Evolutionary conservation across 2,329 filamentous ascomycete species (phyloP), one percentile per base, ranked within the genome.

Genomic region (Alternaria consortialis): DNA sequence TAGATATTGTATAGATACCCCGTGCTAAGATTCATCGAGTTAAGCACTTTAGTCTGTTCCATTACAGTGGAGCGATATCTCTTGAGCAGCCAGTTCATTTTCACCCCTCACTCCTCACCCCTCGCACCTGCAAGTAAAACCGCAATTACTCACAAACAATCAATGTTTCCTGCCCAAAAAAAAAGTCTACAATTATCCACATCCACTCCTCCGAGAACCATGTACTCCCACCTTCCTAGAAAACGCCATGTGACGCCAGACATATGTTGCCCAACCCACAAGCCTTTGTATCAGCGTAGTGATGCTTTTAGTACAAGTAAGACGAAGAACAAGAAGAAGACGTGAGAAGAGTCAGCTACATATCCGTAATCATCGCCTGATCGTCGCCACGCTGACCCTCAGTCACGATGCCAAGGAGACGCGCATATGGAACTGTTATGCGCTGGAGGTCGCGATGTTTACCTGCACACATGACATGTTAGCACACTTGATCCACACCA

Each of bases 381-480:
- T 77, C 74, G n/a, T 72, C 69, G 34, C 66, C 61, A 17, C 60
- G 63, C 53, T 69, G 68, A 3, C 66, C 67, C 31, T 76, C 74
- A 13, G 73, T 63, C 0, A 79, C 69, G 32, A 79, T 71, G 12
- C 71, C 74, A 1, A 79, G 74, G 7, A 79, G 65, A n/a, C 92
- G 88, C 12, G 94, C 94, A 77, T 98, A 98, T 64, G 96, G 94
- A 27, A 97, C 92, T n/a, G 93, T 97, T 42, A 97, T 86, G 27
- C 95, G 87, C 79, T 99, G 95, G 31, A 99, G 84, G 75, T 98
- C 96, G 58, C 95, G 90, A 80, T 95, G 94, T 88, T 98, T 98
- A 61, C 93, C 93, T 97, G 69, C 11, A 1, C 15, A n/a, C 15
- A n/a, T 11, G 7, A 27, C 11, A 9, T 34, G 43, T 60, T 57